Base-by-base conservation (phyloP, 352 stramenopile species). In the Pythium guiyangense region DNA sequence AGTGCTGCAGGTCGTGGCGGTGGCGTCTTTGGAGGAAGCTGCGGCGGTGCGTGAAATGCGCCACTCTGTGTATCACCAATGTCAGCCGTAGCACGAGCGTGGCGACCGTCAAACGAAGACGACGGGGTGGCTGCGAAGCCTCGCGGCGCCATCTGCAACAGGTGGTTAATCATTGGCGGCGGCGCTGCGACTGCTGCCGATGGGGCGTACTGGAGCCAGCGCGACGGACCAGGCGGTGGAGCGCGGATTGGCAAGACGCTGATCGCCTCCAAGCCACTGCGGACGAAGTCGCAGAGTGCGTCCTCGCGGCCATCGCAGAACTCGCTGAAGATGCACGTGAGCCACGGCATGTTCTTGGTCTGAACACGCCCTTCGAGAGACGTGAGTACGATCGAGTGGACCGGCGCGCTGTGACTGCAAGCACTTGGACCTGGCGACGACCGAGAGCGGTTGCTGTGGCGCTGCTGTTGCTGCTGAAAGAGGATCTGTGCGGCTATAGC, bases 261-360 rank as follows among this genome's bases (percentile, higher is more conserved):
- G 45, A 78, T 69, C 6, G 40, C 43, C 15, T 66, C 54, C n/a
- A 51, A 25, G 8, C 64, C 64, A 1, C 48, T 49, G 3, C 45
- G 49, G 22, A 72, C 22, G 43, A 76, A 76, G 49, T 64, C 61
- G 3, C 35, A 15, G 14, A 79, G 18, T 20, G 63, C 29, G 1
- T 50, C n/a, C 14, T 75, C 59, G 0, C 60, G 49, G 6, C 70
- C 67, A 3, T 39, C 52, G 35, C 59, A 67, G 29, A 76, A 79
- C 25, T 79, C 67, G 11, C 52, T 6, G 50, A 60, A 74, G 35
- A 79, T 64, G 15, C 66, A 50, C 12, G 57, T 37, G 25, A 79
- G 47, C 67, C 60, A 70, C 52, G 68, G 25, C 31, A 78, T 63
- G 64, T 78, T 74, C 46, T 65, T 73, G n/a, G 66, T 75, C 20